Base-by-base conservation (phyloP, 2,329 filamentous ascomycete species). In the Phyllosticta citribraziliensis region DNA sequence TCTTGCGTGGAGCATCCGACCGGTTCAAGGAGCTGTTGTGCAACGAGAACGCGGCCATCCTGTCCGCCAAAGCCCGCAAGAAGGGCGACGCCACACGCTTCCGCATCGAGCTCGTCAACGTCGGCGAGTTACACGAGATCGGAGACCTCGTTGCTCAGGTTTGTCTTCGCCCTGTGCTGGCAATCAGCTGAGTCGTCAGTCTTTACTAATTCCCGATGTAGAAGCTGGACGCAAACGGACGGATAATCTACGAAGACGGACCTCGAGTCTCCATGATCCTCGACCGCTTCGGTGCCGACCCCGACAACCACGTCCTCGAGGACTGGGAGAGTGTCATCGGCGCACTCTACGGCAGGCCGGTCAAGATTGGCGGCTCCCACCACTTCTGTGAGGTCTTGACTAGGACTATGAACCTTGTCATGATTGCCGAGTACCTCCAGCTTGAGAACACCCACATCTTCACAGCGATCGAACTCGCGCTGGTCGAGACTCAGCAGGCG, bases 341-440 rank as follows among this genome's bases (percentile, higher is more conserved):
- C 40, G 71, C 75, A 20, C 75, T 81, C 65, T 80, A 81, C 70
- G 74, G 75, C 63, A 70, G 69, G 20, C 67, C 73, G 1, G 68
- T 80, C 35, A 63, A 70, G 10, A 70, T 81, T 51, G 73, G 74
- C 58, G 71, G 77, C 63, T 66, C 67, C 4, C 67, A 68, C 10
- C 65, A 70, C 47, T 73, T 82, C 60, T 65, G 65, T 8, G 63
- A 68, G 8, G 70, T 78, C 0, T 70, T 81, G n/a, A 61, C 65
- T 1, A 73, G 75, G 53, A 75, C 75, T 20, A 67, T 75, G 33
- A 70, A 71, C 4, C 68, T 82, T 9, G 69, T 78, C 54, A 69
- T 75, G 14, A 74, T 79, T 12, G 77, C 78, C 1, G 78, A 80
- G 61, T 76, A 76, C 54, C 73, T 82, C 3, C 70, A 74, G 17